phyloP scores from a whole-genome alignment of 179 eudicot species.

The Pouteria campechiana region DNA sequence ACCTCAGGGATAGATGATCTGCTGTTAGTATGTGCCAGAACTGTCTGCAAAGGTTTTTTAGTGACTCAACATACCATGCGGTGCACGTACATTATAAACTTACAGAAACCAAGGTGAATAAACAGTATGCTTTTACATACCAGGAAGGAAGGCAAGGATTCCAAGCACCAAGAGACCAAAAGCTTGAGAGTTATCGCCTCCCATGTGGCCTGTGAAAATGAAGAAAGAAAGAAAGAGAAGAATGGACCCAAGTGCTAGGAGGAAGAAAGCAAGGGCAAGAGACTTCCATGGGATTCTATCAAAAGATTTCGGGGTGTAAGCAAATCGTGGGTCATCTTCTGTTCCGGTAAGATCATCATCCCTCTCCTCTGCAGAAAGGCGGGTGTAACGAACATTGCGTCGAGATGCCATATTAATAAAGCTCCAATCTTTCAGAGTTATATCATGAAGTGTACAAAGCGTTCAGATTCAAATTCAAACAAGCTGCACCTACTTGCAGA shows the following conservation, averaged over 20 bases:
- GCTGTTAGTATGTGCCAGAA: too few relatives aligned
- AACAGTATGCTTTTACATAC: too few relatives aligned
- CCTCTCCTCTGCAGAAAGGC: slow-evolving; percentile 45
- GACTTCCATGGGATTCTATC: slow-evolving; percentile 91
- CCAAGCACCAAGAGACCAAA: slow-evolving; percentile 84
- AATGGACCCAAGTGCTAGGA: slow-evolving; percentile 53
- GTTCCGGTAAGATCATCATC: slow-evolving; percentile 15
- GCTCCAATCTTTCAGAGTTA: background rate
- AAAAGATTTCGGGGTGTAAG: slow-evolving; percentile 50
- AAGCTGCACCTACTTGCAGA: too few relatives aligned
- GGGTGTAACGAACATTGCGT: slow-evolving; percentile 53
- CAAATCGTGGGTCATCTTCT: slow-evolving; percentile 57
- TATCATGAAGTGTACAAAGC: background rate
- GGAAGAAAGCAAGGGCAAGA: slow-evolving; percentile 64
- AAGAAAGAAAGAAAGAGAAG: slow-evolving; percentile 66
- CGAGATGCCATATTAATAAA: slow-evolving; percentile 46
- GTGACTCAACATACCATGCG: too few relatives aligned
- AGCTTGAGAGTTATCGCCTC: slow-evolving; percentile 70
- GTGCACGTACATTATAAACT: too few relatives aligned
- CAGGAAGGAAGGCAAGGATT: slow-evolving; percentile 77
- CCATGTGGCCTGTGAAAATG: slow-evolving; percentile 90
- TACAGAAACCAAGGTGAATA: too few relatives aligned
- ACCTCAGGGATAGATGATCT: too few relatives aligned
- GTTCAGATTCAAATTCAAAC: background rate
- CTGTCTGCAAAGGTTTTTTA: too few relatives aligned